Evolutionary conservation across 2,329 filamentous ascomycete genomes (phyloP).

Genomic region (Sarocladium brachiariae): DNA sequence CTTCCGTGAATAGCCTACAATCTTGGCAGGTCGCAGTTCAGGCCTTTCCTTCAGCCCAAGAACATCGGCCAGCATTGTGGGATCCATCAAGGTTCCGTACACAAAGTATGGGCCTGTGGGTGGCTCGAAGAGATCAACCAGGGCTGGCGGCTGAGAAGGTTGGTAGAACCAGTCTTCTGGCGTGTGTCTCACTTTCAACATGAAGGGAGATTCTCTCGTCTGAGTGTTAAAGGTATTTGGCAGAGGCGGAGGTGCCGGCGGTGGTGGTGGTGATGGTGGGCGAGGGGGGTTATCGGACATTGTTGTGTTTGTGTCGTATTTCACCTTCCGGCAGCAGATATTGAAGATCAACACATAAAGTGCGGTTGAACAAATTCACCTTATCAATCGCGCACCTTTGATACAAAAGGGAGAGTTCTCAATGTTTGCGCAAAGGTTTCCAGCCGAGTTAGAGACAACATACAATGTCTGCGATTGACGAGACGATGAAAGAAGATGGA

Average conservation of each 20-base stretch:
- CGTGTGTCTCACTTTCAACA: conserved; percentile 6
- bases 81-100: conserved; percentile 10
- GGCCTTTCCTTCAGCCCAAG: conserved; percentile 3
- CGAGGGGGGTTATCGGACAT: background rate
- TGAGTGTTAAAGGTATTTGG: background rate
- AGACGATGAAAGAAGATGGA: background rate
- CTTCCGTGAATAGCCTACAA: conserved; percentile 9
- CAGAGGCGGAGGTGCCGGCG: conserved; percentile 3
- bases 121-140: conserved; percentile 5
- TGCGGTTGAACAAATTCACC: background rate
- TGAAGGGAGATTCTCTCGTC: conserved; percentile 6
- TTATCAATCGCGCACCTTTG: background rate
- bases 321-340: background rate
- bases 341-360: background rate
- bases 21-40: conserved; percentile 7
- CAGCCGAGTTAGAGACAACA: background rate
- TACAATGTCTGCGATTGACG: background rate
- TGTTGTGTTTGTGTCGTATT: background rate
- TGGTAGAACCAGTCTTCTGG: conserved; percentile 7
- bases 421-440: background rate
- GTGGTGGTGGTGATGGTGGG: background rate
- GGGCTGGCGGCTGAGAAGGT: conserved; percentile 6
- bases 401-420: background rate
- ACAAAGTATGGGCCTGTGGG: conserved; percentile 10
- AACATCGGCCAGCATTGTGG: conserved; percentile 5